Evolutionary conservation across 1,284 basidiomycete genomes (phyloP), one percentile per base, ranked within the genome.

Genomic region (Taiwanofungus camphoratus): DNA sequence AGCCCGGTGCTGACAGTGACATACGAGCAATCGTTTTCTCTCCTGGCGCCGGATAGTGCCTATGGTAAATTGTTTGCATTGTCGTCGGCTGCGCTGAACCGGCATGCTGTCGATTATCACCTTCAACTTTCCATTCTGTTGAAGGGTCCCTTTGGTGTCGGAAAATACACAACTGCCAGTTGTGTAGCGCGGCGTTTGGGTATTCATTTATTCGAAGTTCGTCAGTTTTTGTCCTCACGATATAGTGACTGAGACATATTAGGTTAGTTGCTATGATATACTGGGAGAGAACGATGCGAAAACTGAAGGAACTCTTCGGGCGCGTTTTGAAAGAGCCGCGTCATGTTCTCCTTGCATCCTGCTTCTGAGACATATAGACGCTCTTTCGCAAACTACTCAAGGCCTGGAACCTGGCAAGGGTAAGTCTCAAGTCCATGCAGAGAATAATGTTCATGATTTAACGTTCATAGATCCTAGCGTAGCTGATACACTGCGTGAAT

Each of bases 231-330:
- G n/a, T n/a, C n/a, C n/a, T n/a, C n/a, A n/a, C n/a, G n/a, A n/a
- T n/a, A n/a, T n/a, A n/a, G n/a, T n/a, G 22, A 22, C n/a, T 5
- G 26, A 8, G 13, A 46, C n/a, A 7, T n/a, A 35, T 6, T 43
- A 92, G 90, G 70, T 95, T 33, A 84, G 95, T 52, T 94, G 91
- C 60, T 97, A 84, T 58, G 82, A 91, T 45, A 60, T 95, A 11
- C 59, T 95, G 9, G 87, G 84, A 1, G 94, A 98, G 45, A 87
- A 77, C 22, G 81, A 87, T 38, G 68, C 73, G 2, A 86, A 88
- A 49, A 92, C 91, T 0, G 87, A 92, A 56, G 91, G 77, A 1
- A 76, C 74, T 0, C 67, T 99, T 0, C 76, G 77, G 23, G 82
- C 85, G 4, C 76, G 82, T 3, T 82, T 97, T 51, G 90, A 93